A percentile compares a stretch with the other conserved stretches of the same genome.
Evolutionary conservation across 441 rosid species (phyloP).

Genomic region (Populus hybrid): DNA sequence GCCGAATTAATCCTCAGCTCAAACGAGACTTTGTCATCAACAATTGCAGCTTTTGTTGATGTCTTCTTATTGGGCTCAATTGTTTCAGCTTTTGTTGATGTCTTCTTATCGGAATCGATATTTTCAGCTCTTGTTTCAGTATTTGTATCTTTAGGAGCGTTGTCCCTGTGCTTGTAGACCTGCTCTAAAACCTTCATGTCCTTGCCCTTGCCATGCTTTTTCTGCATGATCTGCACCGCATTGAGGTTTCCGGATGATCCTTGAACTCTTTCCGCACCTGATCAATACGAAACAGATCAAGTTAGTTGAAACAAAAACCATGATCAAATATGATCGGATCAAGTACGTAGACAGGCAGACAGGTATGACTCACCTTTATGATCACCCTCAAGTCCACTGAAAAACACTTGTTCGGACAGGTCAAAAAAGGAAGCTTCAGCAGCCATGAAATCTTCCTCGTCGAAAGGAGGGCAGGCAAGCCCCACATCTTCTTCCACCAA

Average conservation of each 20-base stretch:
- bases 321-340: background rate
- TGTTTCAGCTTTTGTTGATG: too few species aligned
- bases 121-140: too few species aligned
- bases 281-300: background rate
- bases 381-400: background rate
- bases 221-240: background rate
- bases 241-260: background rate
- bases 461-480: background rate
- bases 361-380: background rate
- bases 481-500: background rate
- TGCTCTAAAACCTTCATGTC: background rate
- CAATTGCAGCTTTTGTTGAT: too few species aligned
- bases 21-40: background rate
- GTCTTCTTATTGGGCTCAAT: too few species aligned
- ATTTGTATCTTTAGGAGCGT: background rate
- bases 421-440: background rate
- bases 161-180: background rate
- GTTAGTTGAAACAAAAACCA: background rate
- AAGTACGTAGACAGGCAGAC: background rate
- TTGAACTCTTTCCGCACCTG: background rate
- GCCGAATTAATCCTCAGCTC: background rate
- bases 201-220: background rate
- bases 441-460: background rate
- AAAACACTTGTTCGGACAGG: background rate
- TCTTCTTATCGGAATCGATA: too few species aligned